Base-by-base conservation (phyloP, 2,329 filamentous ascomycete species). In the Fusarium chaquense region DNA sequence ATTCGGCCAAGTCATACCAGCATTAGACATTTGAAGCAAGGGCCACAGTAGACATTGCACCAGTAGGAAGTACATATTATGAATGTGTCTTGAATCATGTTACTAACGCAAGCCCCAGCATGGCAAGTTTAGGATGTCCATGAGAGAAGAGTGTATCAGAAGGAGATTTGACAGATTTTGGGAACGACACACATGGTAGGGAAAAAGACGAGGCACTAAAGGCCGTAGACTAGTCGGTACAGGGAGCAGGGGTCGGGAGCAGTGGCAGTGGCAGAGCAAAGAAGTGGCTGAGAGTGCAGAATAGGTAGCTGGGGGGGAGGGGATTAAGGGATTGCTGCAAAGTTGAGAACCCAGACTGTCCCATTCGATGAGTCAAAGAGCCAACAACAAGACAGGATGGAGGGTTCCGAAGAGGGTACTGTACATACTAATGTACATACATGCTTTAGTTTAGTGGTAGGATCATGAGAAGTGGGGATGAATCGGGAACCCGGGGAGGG, bases 81-180 rank as follows among this genome's bases (percentile, higher is more conserved):
- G 65, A 77, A 67, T 75, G 76, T 74, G 74, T 79, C 78, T 80
- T 52, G 79, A 75, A 75, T 79, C 80, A 81, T 82, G 81, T 81
- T 73, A 80, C 81, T 82, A 81, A 65, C 65, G 61, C 50, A 64
- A 70, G 43, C 44, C 22, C 53, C 40, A 55, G 44, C 43, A 68
- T 51, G 46, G 58, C 38, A 59, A 58, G 66, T 52, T 59, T 70
- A 44, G 50, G 59, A 70, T 46, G 44, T 62, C 55, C 56, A 55
- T 60, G 53, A 66, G 55, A 62, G 54, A 75, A 72, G 80, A 78
- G 79, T 81, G 81, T 82, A 81, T 82, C 81, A 82, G 79, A 80
- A 70, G 78, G 77, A 80, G 78, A 81, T 73, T 69, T 68, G 72
- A 73, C 71, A 71, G 69, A 70, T 73, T 70, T 49, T 55, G 55